Percentiles rank a stretch among this genome's conserved stretches.
These are phyloP conservation scores for Russula lepida DNA, from an alignment of 768 basidiomycete species.

Conservation along the genomic window DNA sequence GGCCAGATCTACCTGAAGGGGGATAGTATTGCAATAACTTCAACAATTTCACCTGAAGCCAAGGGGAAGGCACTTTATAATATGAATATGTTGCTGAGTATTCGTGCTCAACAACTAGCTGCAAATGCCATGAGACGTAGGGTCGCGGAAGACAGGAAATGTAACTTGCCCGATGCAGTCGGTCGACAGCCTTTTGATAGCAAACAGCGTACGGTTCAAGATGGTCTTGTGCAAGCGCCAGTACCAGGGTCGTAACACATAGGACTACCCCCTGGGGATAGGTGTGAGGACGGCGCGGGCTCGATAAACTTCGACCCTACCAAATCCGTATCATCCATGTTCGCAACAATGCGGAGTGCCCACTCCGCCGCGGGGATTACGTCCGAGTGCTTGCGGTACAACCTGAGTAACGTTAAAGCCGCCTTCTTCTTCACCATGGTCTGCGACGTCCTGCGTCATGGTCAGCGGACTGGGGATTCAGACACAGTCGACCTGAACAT, in stretches of 20 bases:
- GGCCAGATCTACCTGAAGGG: conserved; percentile 64
- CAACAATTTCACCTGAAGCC: conserved; percentile 94
- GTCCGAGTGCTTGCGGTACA: conserved; percentile 94
- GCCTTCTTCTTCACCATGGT: conserved; percentile 99
- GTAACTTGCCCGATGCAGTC: conserved; percentile 59
- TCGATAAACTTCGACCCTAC: conserved; percentile 32
- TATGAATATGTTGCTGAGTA: conserved; percentile 87
- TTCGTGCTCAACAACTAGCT: conserved; percentile 90
- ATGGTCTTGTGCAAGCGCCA: conserved; percentile 91
- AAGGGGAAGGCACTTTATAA: conserved; percentile 95
- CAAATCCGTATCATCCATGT: conserved; percentile 91
- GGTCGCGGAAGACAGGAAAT: neutral
- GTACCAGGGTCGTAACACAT: conserved; percentile 86
- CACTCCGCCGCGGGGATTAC: conserved; percentile 92
- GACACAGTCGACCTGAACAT: conserved; percentile 23
- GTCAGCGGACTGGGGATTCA: conserved; percentile 18
- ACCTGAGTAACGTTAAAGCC: conserved; percentile 80
- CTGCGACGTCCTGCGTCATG: conserved; percentile 66
- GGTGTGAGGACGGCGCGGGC: neutral
- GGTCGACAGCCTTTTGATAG: conserved; percentile 90
- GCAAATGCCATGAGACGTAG: neutral
- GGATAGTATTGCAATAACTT: conserved; percentile 93
- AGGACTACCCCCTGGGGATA: conserved; percentile 76
- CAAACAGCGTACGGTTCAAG: conserved; percentile 85
- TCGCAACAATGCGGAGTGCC: conserved; percentile 88